Evolutionary conservation across 768 basidiomycete genomes (phyloP).

Genomic region (Trametes cubensis): DNA sequence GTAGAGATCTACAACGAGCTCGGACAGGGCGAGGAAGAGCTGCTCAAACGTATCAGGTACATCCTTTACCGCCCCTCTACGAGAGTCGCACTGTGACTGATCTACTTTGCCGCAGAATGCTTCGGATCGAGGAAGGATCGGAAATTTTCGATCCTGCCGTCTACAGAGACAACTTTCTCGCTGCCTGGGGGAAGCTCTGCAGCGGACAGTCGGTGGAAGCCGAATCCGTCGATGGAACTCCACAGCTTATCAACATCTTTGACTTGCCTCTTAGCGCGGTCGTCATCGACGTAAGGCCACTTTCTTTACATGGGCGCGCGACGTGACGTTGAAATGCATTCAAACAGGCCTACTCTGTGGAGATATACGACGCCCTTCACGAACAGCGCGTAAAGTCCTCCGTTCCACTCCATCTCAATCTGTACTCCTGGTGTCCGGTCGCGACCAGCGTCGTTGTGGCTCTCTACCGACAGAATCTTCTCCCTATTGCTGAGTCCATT

Average conservation of each 20-base stretch:
- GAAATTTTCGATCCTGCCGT: background rate
- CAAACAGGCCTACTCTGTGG: background rate
- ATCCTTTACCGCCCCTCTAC: background rate
- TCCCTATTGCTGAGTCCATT: background rate
- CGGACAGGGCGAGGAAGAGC: background rate
- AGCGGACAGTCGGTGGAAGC: background rate
- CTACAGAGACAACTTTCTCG: background rate
- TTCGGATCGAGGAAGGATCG: background rate
- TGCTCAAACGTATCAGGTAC: background rate
- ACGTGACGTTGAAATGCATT: background rate
- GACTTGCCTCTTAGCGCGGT: background rate
- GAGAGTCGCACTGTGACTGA: background rate
- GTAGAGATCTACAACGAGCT: conserved; percentile 11
- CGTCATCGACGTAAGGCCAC: background rate
- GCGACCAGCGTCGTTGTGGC: background rate
- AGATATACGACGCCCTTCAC: background rate
- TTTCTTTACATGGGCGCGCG: too few relatives aligned
- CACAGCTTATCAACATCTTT: too few relatives aligned
- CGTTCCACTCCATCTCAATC: background rate
- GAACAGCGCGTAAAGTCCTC: background rate
- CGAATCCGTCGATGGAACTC: background rate
- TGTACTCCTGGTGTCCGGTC: background rate
- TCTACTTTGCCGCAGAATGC: background rate
- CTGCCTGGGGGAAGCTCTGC: background rate
- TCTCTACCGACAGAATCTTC: background rate